Percentiles rank a stretch among this genome's conserved stretches.
Conservation (phyloP, 2,329 filamentous ascomycete species). For the Epichloe gansuensis region DNA sequence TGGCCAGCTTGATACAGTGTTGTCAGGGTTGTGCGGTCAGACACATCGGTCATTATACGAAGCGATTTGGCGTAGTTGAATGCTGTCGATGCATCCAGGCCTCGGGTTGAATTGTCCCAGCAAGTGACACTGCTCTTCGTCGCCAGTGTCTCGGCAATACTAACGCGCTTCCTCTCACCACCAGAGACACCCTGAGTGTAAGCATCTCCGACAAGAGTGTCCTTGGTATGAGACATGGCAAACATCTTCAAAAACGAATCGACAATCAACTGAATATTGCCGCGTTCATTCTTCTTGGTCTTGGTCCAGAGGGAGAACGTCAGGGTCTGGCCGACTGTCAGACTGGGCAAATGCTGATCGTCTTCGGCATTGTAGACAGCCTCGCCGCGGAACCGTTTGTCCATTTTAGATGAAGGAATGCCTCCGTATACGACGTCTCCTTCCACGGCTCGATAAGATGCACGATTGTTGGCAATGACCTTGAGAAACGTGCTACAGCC, state of each 20-base stretch:
- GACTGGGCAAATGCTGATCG: constrained; percentile 59
- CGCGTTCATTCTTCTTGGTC: constrained; percentile 53
- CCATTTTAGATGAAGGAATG: constrained; percentile 54
- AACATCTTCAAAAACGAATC: constrained; percentile 66
- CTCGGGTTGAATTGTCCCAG: constrained; percentile 72
- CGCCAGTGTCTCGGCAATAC: constrained; percentile 65
- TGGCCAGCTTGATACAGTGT: constrained; percentile 11
- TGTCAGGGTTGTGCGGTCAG: constrained; percentile 16
- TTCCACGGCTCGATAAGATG: constrained; percentile 49
- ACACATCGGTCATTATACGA: constrained; percentile 64
- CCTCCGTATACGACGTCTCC: constrained; percentile 51
- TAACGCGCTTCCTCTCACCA: constrained; percentile 70
- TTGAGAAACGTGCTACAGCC: constrained; percentile 72
- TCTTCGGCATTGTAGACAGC: constrained; percentile 71
- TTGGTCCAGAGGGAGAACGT: constrained; percentile 66
- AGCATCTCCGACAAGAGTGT: constrained; percentile 66
- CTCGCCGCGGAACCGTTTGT: constrained; percentile 59
- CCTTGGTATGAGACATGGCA: constrained; percentile 61
- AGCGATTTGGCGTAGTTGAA: constrained; percentile 63
- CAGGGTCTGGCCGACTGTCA: constrained; percentile 69
- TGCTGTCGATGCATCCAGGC: constrained; percentile 69
- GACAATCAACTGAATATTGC: constrained; percentile 51
- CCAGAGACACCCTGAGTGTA: constrained; percentile 62
- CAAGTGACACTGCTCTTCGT: constrained; percentile 62
- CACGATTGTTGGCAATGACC: constrained; percentile 53